phyloP scores from a whole-genome alignment of 352 stramenopile genomes.

The Ophiocytium majus region DNA sequence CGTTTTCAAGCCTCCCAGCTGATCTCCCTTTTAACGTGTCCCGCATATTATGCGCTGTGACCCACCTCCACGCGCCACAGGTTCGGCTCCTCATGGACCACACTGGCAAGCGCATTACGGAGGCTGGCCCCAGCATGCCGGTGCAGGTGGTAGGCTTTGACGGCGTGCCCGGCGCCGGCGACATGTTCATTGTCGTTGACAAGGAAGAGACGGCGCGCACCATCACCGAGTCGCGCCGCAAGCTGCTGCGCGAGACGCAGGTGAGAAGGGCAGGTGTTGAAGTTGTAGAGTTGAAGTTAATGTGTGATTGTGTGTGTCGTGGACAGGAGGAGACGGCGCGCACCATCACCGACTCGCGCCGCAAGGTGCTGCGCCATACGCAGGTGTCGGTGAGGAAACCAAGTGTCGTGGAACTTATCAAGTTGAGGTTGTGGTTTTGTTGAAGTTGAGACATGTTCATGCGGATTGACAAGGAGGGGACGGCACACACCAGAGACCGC shows the following conservation, averaged over 20 bases:
- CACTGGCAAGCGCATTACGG: conserved; percentile 72
- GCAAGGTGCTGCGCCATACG: conserved; percentile 22
- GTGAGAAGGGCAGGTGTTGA: conserved; percentile 26
- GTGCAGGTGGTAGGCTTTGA: conserved; percentile 77
- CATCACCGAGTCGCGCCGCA: conserved; percentile 63
- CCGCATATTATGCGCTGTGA: too few relatives aligned
- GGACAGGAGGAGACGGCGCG: conserved; percentile 67
- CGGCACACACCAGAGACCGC: too few relatives aligned
- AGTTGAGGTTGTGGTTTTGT: too few relatives aligned
- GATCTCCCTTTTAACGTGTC: too few relatives aligned
- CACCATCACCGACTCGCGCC: conserved; percentile 64
- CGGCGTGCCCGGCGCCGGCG: conserved; percentile 65
- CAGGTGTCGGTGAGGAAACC: conserved; percentile 41
- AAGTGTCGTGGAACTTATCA: too few relatives aligned
- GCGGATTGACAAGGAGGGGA: too few relatives aligned
- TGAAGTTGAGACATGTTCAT: too few relatives aligned
- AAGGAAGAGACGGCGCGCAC: conserved; percentile 68
- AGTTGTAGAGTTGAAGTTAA: too few relatives aligned
- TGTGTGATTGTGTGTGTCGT: too few relatives aligned
- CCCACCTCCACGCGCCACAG: background rate
- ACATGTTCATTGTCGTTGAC: conserved; percentile 67
- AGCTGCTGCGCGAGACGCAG: conserved; percentile 35
- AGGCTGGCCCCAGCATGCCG: conserved; percentile 79
- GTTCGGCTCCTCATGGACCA: conserved; percentile 65
- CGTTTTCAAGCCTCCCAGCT: too few relatives aligned